Conservation (phyloP, 768 basidiomycete species). For the Tricholoma saponaceum region DNA sequence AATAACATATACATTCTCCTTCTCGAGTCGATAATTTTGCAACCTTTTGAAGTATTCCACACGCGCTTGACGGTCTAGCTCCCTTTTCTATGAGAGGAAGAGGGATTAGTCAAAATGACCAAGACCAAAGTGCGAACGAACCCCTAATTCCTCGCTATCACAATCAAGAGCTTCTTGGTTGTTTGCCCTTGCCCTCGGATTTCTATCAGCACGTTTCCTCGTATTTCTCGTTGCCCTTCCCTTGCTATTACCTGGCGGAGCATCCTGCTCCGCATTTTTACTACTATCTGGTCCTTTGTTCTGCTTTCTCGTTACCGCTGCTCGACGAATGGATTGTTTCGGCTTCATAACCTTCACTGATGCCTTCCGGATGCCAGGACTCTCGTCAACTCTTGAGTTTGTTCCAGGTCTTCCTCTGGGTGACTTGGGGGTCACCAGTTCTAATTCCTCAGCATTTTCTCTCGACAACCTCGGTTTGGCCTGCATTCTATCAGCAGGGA, state of each 20-base stretch:
- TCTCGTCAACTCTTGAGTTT: background rate
- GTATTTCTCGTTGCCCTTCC: constrained; percentile 8
- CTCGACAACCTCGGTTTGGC: constrained; percentile 5
- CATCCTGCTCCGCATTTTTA: constrained; percentile 13
- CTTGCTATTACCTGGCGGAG: background rate
- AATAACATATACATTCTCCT: constrained; percentile 56
- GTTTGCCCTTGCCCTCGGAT: constrained; percentile 1
- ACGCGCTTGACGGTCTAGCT: constrained; percentile 44
- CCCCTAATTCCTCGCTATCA: constrained; percentile 11
- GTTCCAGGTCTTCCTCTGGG: constrained; percentile 3
- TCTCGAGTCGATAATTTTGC: constrained; percentile 48
- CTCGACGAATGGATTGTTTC: constrained; percentile 7
- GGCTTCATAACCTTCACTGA: background rate
- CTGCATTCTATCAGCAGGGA: constrained; percentile 6
- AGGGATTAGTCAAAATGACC: background rate
- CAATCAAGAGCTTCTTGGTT: constrained; percentile 2
- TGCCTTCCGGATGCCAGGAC: background rate
- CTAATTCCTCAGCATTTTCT: background rate
- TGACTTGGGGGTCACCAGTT: background rate
- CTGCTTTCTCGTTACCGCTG: constrained; percentile 6
- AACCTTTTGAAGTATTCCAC: constrained; percentile 51
- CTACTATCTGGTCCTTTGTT: constrained; percentile 5
- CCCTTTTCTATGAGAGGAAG: constrained; percentile 29
- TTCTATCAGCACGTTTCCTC: background rate
- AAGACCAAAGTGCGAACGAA: constrained; percentile 8